phyloP scores from a whole-genome alignment of 768 basidiomycete species.

The Phylloporus scabripes region DNA sequence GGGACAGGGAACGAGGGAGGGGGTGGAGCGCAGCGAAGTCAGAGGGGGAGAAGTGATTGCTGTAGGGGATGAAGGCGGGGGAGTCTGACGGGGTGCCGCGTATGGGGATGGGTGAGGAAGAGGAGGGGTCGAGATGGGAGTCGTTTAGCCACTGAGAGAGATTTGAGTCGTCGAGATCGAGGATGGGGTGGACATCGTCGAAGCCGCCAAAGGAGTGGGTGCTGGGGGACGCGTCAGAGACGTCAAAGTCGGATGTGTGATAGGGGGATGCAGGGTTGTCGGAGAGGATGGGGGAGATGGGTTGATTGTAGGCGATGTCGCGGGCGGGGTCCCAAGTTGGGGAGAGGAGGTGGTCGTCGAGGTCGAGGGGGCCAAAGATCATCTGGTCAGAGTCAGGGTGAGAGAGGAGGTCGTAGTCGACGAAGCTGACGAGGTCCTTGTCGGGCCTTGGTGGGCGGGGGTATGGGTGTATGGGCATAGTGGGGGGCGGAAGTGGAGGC shows the following conservation, averaged over 20 bases:
- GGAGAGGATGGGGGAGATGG: slow-evolving; percentile 37
- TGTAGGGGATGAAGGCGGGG: slow-evolving; percentile 46
- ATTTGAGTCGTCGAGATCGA: slow-evolving; percentile 39
- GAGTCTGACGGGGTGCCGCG: slow-evolving; percentile 42
- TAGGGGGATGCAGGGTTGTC: slow-evolving; percentile 37
- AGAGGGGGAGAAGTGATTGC: slow-evolving; percentile 54
- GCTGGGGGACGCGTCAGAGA: slow-evolving; percentile 36
- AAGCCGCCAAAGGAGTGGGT: slow-evolving; percentile 30
- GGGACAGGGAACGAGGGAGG: slow-evolving; percentile 58
- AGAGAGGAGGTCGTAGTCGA: slow-evolving; percentile 32
- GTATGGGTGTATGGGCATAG: slow-evolving; percentile 37
- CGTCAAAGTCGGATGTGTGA: slow-evolving; percentile 38
- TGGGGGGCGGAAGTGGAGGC: slow-evolving; percentile 21
- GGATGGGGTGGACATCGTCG: slow-evolving; percentile 30
- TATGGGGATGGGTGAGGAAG: slow-evolving; percentile 62
- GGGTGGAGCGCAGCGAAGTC: slow-evolving; percentile 57
- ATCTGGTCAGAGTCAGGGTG: slow-evolving; percentile 29
- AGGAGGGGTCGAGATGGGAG: slow-evolving; percentile 38
- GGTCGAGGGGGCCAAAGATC: slow-evolving; percentile 33
- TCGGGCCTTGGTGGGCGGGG: slow-evolving; percentile 8
- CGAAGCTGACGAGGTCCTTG: slow-evolving; percentile 19
- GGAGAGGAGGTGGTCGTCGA: slow-evolving; percentile 29
- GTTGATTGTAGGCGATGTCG: slow-evolving; percentile 34
- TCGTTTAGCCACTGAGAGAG: slow-evolving; percentile 63
- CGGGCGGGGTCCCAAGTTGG: slow-evolving; percentile 25